Evolutionary conservation across 2,329 filamentous ascomycete species (phyloP).

Genomic region (Diaporthe batatas): DNA sequence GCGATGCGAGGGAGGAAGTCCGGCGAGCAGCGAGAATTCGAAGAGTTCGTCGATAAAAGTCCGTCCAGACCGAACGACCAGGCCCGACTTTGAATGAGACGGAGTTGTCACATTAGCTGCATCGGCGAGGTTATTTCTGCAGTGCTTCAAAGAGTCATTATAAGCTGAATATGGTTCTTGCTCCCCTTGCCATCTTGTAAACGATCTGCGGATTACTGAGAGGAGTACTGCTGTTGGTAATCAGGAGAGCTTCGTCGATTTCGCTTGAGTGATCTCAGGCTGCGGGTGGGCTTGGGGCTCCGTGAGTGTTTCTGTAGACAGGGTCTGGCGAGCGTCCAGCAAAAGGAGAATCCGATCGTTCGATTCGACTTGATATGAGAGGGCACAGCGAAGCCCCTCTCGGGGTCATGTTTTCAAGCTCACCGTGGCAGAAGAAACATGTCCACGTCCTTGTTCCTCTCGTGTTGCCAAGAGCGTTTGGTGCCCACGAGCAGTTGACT

Average conservation of each 20-base stretch:
- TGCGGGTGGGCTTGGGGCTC: neutral
- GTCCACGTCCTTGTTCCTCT: neutral
- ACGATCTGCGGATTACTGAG: too few relatives aligned
- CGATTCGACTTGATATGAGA: neutral
- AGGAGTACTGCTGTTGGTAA: neutral
- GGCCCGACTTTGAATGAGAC: neutral
- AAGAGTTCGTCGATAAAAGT: constrained; percentile 5
- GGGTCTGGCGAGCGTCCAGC: too few relatives aligned
- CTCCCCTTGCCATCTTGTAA: neutral
- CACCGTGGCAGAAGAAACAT: neutral
- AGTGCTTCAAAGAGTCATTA: neutral
- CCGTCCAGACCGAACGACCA: neutral
- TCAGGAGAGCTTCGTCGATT: neutral
- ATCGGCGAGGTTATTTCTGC: too few relatives aligned
- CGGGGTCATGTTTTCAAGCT: neutral
- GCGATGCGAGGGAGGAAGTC: neutral
- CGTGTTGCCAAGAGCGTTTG: neutral
- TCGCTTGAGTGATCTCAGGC: neutral
- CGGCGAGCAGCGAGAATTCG: neutral
- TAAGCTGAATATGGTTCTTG: neutral
- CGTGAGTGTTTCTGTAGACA: neutral
- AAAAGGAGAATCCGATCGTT: neutral
- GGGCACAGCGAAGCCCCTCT: neutral
- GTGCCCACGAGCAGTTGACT: neutral
- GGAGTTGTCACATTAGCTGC: neutral